These are phyloP conservation scores for Trichomonas tenax DNA, from an alignment of 208 protist genomes.

Conservation along the genomic window DNA sequence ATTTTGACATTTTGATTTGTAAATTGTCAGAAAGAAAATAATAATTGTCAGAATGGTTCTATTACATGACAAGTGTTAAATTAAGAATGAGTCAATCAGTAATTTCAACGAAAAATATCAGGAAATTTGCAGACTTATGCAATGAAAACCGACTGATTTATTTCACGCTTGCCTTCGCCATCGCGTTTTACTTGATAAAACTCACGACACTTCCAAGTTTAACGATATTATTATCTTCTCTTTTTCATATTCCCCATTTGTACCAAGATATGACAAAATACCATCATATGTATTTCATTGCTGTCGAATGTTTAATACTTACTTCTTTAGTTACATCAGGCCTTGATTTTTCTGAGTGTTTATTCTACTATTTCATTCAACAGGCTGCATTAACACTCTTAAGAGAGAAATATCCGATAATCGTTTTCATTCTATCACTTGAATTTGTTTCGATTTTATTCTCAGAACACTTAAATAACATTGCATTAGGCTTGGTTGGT, in stretches of 20 bases:
- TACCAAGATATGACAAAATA: not conserved
- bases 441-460: not conserved
- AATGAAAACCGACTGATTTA: not conserved
- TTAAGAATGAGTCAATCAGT: too few relatives aligned
- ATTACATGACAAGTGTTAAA: too few relatives aligned
- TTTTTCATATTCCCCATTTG: not conserved
- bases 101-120: too few relatives aligned
- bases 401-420: not conserved
- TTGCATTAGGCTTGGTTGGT: not conserved
- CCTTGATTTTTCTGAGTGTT: not conserved
- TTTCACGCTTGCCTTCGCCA: not conserved
- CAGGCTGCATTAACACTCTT: not conserved
- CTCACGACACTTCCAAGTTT: not conserved
- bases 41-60: too few relatives aligned
- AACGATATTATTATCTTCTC: not conserved
- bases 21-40: too few relatives aligned
- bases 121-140: too few relatives aligned
- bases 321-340: not conserved
- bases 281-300: not conserved
- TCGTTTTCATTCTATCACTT: not conserved
- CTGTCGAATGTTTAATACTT: not conserved
- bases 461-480: not conserved
- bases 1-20: too few relatives aligned
- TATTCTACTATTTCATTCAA: not conserved
- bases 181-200: not conserved